Conservation (phyloP, 1,284 basidiomycete species). For the Mycosarcoma maydis region DNA sequence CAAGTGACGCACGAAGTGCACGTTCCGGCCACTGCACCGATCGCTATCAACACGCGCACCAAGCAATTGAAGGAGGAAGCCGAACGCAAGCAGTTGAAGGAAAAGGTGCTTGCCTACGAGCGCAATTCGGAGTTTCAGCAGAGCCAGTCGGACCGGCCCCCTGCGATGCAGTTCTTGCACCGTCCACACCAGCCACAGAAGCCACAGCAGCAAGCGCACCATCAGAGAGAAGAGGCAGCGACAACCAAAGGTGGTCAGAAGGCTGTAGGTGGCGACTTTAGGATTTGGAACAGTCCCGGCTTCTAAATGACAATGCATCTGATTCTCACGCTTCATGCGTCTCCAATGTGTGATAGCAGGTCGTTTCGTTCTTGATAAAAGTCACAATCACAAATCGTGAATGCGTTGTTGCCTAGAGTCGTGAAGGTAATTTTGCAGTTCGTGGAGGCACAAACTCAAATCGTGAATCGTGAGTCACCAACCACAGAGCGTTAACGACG, state of each 20-base stretch:
- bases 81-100: constrained; percentile 61
- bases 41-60: constrained; percentile 59
- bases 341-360: no score
- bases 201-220: constrained; percentile 9
- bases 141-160: no score
- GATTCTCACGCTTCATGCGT: no score
- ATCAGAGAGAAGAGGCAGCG: constrained; percentile 4
- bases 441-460: no score
- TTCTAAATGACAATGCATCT: constrained; percentile 9
- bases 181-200: no score
- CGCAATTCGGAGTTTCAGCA: constrained; percentile 23
- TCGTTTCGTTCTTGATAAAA: no score
- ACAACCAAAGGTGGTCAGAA: constrained; percentile 1
- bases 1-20: constrained; percentile 72
- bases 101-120: constrained; percentile 69
- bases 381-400: no score
- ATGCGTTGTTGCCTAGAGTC: no score
- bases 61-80: constrained; percentile 59
- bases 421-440: no score
- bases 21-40: constrained; percentile 53
- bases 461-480: no score
- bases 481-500: no score
- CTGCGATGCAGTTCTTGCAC: no score
- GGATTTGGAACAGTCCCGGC: constrained; percentile 39
- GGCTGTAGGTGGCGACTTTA: constrained; percentile 19